Base-by-base conservation (phyloP, 139 green algal species). In the Chlamydomonas schloesseri region DNA sequence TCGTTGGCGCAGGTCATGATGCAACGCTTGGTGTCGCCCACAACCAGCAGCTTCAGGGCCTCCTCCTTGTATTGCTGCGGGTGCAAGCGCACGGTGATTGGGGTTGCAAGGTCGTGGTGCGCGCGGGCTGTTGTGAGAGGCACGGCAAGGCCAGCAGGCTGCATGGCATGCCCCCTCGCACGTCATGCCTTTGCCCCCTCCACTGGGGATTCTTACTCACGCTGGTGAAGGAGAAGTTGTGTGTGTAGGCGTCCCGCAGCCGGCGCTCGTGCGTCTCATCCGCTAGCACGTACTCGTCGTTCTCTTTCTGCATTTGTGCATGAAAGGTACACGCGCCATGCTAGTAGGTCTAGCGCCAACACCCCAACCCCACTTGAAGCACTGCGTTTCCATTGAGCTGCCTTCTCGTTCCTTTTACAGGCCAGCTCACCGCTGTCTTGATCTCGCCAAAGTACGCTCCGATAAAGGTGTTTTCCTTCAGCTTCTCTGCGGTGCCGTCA, bases 1-100 rank as follows among this genome's bases (percentile, higher is more conserved):
- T 82, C 75, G 57, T 82, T 82, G 57, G 75, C 75, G 75, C 58
- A 82, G 15, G 57, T 71, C 57, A 82, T 57, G 24, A 82, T 28
- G 75, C 75, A 82, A 58, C 21, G 34, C 18, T 34, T 1, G 2
- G 75, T 82, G 60, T 82, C 75, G 21, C 75, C 75, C 33, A 71
- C 57, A 21, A 82, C 57, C 24, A 82, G 28, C 57, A 82, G 75
- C 75, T 58, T 36, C 33, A 42, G 29, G 0, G 33, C 62, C 23
- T 71, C 34, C 0, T 0, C 29, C 47, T 78, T 46, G 46, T n/a
- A 62, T 8, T 62, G 37, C 71, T 50, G 17, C 23, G 29, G 0
- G 33, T 14, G 23, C n/a, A n/a, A n/a, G n/a, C n/a, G n/a, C n/a
- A n/a, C n/a, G n/a, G n/a, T n/a, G n/a, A n/a, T n/a, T n/a, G n/a